Base-by-base conservation (phyloP, 2,329 filamentous ascomycete genomes). In the Sclerotinia minor region DNA sequence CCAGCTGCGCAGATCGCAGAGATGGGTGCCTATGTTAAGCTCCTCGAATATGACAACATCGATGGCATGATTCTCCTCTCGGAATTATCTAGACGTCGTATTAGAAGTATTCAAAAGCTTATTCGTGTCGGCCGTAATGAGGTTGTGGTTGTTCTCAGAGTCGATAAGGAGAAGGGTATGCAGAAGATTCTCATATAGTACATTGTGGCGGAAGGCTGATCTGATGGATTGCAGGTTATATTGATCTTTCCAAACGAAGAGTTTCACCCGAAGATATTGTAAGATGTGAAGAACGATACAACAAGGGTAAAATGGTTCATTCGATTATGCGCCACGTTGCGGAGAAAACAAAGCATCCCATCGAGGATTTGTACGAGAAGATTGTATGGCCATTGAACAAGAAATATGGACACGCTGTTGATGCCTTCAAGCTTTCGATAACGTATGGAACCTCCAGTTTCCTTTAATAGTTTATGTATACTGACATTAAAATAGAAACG, bases 281-380 rank as follows among this genome's bases (percentile, higher is more conserved):
- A 75, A 97, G 97, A 83, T 99, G 96, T 79, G 95, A 99, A 80
- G 95, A 99, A 84, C 89, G 95, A 75, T 99, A 97, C 86, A 99
- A 99, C 87, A 99, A 99, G 89, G 92, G 92, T 84, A 99, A 99
- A 85, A 96, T 97, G 85, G 95, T 98, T 52, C 95, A 99, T 82
- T 96, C 92, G 66, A 97, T 99, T 81, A 94, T 99, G 92, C 90
- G 94, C 79, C 95, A 99, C 80, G 95, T 99, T 71, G 94, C 95
- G 73, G 94, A 99, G 83, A 97, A 97, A 86, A 96, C 93, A 54
- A 89, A 91, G 78, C 91, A 89, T 41, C 94, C 94, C n/a, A 96
- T 99, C 77, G 92, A 98, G 84, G 86, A 89, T 64, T 87, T 99
- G 68, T 99, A 99, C 82, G 90, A 97, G 84, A 89, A 85, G 74